A percentile compares a stretch with the other conserved stretches of the same genome.
These are phyloP conservation scores for Plasmodium inui DNA, from an alignment of 169 alveolate species.

Conservation along the genomic window DNA sequence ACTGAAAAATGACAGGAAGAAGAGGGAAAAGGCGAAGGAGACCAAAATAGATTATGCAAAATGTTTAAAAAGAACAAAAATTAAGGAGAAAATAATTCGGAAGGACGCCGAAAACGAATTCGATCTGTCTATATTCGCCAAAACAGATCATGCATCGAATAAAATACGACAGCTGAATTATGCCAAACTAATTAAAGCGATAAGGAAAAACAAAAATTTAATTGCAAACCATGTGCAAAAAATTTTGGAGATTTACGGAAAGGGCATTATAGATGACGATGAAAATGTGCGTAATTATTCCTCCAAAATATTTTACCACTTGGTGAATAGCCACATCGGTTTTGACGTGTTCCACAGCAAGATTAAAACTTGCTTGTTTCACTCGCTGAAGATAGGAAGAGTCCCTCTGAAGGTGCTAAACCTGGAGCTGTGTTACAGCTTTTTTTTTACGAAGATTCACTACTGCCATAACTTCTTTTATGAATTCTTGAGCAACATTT, in stretches of 20 bases:
- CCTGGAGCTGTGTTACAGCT: conserved; percentile 40
- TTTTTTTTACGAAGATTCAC: conserved; percentile 56
- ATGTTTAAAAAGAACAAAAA: conserved; percentile 46
- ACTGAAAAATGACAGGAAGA: conserved; percentile 65
- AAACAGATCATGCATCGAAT: conserved; percentile 65
- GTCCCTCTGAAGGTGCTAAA: conserved; percentile 18
- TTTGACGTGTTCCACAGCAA: conserved; percentile 24
- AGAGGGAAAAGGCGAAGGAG: conserved; percentile 48
- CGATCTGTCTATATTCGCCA: conserved; percentile 55
- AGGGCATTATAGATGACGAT: conserved; percentile 64
- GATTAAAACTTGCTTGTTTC: conserved; percentile 65
- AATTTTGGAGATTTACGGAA: conserved; percentile 58
- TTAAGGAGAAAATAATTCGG: conserved; percentile 15
- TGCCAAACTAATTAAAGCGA: conserved; percentile 45
- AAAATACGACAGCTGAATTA: conserved; percentile 69
- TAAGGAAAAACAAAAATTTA: conserved; percentile 48
- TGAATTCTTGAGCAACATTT: conserved; percentile 48
- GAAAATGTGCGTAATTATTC: conserved; percentile 57
- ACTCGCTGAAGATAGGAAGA: conserved; percentile 36
- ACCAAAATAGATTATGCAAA: conserved; percentile 53
- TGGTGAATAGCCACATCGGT: conserved; percentile 45
- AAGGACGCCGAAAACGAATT: conserved; percentile 50
- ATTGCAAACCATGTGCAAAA: conserved; percentile 34
- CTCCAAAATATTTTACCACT: conserved; percentile 59
- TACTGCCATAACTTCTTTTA: conserved; percentile 52